phyloP scores from a whole-genome alignment of 2,329 filamentous ascomycete species.

The Monilinia fructicola region DNA sequence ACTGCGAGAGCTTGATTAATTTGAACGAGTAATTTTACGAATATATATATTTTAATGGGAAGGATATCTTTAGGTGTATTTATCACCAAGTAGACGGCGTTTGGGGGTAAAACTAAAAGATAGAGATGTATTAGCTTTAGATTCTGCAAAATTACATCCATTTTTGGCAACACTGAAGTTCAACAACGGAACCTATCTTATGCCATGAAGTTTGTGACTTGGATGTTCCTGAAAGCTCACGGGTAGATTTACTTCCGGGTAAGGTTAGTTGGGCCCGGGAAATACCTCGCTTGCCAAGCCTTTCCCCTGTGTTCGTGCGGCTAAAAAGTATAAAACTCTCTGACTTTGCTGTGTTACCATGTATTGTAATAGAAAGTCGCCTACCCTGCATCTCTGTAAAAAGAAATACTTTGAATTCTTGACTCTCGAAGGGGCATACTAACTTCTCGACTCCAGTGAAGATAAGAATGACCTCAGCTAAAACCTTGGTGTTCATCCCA shows the following conservation, averaged over 20 bases:
- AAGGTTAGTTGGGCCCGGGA: background rate
- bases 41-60: conserved; percentile 2
- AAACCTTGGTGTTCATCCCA: too few relatives aligned
- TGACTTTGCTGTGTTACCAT: too few relatives aligned
- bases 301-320: background rate
- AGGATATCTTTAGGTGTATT: background rate
- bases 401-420: background rate
- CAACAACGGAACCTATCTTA: too few relatives aligned
- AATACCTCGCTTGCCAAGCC: background rate
- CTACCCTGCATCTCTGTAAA: too few relatives aligned
- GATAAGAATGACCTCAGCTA: too few relatives aligned
- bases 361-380: too few relatives aligned
- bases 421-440: background rate
- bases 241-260: too few relatives aligned
- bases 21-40: background rate
- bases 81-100: background rate
- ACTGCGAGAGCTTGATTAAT: conserved; percentile 37
- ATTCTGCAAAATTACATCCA: background rate
- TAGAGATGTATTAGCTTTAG: background rate
- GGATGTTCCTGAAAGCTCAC: background rate
- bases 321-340: too few relatives aligned
- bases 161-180: too few relatives aligned
- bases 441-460: too few relatives aligned
- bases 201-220: background rate
- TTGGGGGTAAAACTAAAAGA: background rate